Base-by-base conservation (phyloP, 805 yeast genomes). In the Sungouiozyma intestinalis region DNA sequence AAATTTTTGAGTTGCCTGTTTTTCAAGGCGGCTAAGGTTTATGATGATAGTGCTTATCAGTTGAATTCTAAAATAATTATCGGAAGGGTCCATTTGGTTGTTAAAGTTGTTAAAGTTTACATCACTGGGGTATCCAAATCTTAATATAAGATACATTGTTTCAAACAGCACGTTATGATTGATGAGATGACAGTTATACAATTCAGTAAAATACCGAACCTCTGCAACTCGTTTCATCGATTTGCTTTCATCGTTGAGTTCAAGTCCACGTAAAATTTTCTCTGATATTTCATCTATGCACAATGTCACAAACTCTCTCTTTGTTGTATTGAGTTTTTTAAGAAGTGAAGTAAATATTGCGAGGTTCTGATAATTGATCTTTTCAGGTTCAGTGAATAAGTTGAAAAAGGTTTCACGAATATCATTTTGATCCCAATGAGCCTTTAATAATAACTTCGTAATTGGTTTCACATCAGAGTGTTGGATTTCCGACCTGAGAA, bases 21-120 rank as follows among this genome's bases (percentile, higher is more conserved):
- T 34, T 11, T 58, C 48, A 7, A 44, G 41, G 33, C 53, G 51
- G 7, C 48, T 45, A 3, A 66, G 36, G 8, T 57, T 58, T n/a
- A 60, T 58, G 16, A 80, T 52, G 4, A 76, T 54, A 0, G 67
- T 57, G 20, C 73, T 54, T 16, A 74, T 60, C 54, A 87, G 60
- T 33, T 76, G 77, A 32, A 85, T 65, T 44, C 95, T 69, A 60
- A 85, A 85, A 54, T 79, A 84, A 51, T 84, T 79, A 50, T 77
- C 73, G 0, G 80, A 78, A 11, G 63, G 63, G 61, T 87, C 96
- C n/a, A 71, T 40, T 15, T 63, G 71, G 24, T 68, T 64, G 2
- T 54, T 34, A 3, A 43, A 48, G 17, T 63, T 66, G 5, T 72
- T 70, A 8, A 54, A 60, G 1, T 94, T 88, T 40, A 71, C 71